Percentiles rank a stretch among this genome's conserved stretches.
Evolutionary conservation across 176 grass and related monocot species (phyloP).

Genomic region (Alopecurus myosuroides): DNA sequence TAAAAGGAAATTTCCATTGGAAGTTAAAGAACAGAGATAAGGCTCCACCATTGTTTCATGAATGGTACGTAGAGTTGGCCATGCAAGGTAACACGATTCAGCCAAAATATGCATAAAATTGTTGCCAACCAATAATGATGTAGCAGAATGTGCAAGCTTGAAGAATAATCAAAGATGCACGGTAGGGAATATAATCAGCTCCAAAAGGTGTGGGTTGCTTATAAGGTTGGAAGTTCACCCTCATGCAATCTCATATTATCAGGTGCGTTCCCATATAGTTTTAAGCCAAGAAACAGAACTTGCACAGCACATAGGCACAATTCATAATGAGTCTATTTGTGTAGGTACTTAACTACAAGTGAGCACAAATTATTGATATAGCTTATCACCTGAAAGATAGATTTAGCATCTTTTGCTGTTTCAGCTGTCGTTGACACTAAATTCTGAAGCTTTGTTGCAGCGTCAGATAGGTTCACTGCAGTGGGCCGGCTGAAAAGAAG

Average conservation of each 20-base stretch:
- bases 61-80: not conserved
- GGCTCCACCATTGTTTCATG: not conserved
- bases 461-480: constrained; percentile 90
- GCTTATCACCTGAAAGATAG: constrained; percentile 71
- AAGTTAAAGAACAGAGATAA: not conserved
- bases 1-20: not conserved
- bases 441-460: constrained; percentile 71
- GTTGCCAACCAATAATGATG: not conserved
- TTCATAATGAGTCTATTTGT: not conserved
- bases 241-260: not conserved
- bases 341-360: not conserved
- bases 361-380: not conserved
- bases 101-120: not conserved
- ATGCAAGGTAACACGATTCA: not conserved
- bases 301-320: not conserved
- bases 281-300: not conserved
- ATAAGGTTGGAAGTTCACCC: not conserved
- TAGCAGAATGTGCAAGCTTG: not conserved
- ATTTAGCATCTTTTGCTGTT: constrained; percentile 52
- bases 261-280: not conserved
- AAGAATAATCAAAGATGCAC: not conserved
- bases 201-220: not conserved
- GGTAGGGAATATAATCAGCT: not conserved
- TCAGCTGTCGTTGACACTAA: constrained; percentile 56
- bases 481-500: constrained; percentile 75